Evolutionary conservation across 2,329 filamentous ascomycete genomes (phyloP).

Genomic region (Leptographium procerum): DNA sequence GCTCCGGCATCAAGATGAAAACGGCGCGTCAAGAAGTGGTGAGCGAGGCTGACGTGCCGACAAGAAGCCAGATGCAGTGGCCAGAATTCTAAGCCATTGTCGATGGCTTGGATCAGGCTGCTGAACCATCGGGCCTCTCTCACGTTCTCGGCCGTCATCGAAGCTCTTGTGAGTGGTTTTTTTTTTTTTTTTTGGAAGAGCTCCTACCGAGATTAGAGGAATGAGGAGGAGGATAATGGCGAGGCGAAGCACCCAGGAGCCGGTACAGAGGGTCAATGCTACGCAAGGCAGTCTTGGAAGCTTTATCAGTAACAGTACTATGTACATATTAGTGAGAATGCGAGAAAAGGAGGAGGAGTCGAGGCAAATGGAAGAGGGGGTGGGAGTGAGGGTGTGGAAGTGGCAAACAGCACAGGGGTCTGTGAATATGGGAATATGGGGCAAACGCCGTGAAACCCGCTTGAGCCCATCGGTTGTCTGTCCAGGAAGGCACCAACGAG

Average conservation of each 20-base stretch:
- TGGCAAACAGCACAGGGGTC: neutral
- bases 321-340: too few species aligned
- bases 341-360: neutral
- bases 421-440: neutral
- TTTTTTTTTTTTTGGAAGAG: neutral
- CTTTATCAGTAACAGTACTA: neutral
- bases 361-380: neutral
- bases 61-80: neutral
- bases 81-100: too few species aligned
- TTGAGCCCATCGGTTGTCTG: conserved; percentile 2
- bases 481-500: neutral
- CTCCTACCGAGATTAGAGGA: neutral
- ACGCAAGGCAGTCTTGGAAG: neutral
- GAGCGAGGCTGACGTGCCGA: neutral
- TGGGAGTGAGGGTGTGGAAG: neutral
- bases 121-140: too few species aligned
- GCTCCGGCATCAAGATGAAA: neutral
- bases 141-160: neutral
- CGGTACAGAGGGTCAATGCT: neutral
- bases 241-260: neutral
- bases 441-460: conserved; percentile 4
- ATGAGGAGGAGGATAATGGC: neutral
- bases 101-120: too few species aligned
- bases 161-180: neutral
- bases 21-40: neutral